phyloP scores from a whole-genome alignment of 768 basidiomycete species.

The Pleurotus platypus region DNA sequence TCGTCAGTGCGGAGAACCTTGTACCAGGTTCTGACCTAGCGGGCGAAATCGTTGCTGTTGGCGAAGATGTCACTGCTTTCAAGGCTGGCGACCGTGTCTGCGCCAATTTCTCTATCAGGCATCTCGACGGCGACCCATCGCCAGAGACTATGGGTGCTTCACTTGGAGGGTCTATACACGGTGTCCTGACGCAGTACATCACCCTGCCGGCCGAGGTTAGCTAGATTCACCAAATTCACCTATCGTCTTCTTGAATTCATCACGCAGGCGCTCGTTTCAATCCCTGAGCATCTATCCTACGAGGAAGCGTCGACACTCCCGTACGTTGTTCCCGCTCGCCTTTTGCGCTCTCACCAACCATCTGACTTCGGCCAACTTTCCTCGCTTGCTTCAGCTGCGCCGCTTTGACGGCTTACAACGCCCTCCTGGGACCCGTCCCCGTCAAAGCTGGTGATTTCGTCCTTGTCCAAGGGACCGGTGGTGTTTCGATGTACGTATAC shows the following conservation, averaged over 20 bases:
- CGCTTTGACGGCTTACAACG: conserved; percentile 63
- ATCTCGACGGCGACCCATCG: conserved; percentile 40
- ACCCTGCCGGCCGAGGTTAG: conserved; percentile 41
- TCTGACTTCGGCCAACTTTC: too few relatives aligned
- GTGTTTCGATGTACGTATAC: conserved; percentile 44
- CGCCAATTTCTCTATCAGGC: conserved; percentile 47
- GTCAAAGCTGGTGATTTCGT: conserved; percentile 60
- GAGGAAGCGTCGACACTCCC: conserved; percentile 65
- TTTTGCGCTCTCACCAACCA: background rate
- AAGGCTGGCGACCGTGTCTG: conserved; percentile 54
- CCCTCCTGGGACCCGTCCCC: conserved; percentile 43
- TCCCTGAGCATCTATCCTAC: conserved; percentile 58
- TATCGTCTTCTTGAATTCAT: background rate
- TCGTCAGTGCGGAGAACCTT: conserved; percentile 16
- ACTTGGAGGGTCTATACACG: conserved; percentile 46
- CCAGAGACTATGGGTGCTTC: conserved; percentile 25
- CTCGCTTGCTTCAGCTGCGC: conserved; percentile 36
- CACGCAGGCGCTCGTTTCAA: conserved; percentile 39
- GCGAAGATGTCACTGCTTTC: conserved; percentile 38
- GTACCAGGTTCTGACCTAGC: conserved; percentile 50
- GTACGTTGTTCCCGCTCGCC: conserved; percentile 23
- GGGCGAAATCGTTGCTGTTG: conserved; percentile 51
- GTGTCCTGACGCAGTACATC: conserved; percentile 52
- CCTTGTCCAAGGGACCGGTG: conserved; percentile 53
- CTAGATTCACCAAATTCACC: background rate